Percentiles rank a stretch among this genome's conserved stretches.
Conservation (phyloP, 1,139 yeast genomes). For the Magnusiomyces suaveolens region DNA sequence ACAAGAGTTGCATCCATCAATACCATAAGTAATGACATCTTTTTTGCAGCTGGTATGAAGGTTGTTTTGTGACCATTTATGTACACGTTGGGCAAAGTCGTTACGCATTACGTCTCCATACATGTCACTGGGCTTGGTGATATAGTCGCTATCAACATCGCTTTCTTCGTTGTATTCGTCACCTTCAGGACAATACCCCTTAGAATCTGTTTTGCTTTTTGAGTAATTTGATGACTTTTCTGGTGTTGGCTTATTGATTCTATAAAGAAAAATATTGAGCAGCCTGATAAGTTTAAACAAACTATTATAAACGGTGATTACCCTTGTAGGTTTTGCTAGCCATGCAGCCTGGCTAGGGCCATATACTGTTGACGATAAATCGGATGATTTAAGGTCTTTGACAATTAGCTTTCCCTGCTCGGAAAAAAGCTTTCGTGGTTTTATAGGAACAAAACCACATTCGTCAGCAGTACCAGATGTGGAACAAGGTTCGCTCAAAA, state of each 20-base stretch:
- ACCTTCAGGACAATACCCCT: not conserved
- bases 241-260: not conserved
- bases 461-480: conserved; percentile 2
- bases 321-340: conserved; percentile 14
- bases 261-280: conserved; percentile 12
- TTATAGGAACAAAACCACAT: not conserved
- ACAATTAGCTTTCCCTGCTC: not conserved
- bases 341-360: conserved; percentile 8
- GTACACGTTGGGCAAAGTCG: not conserved
- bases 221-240: no score
- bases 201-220: not conserved
- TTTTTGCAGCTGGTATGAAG: not conserved
- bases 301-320: conserved; percentile 16
- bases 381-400: not conserved
- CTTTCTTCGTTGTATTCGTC: not conserved
- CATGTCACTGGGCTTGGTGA: not conserved
- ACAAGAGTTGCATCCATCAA: not conserved
- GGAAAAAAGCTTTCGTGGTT: not conserved
- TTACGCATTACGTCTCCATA: not conserved
- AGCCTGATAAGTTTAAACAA: conserved; percentile 14
- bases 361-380: conserved; percentile 1
- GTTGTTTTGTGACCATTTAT: not conserved
- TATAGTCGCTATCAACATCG: not conserved
- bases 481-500: conserved; percentile 13
- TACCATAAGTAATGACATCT: not conserved